Percentiles rank a stretch among this genome's conserved stretches.
Evolutionary conservation across 2,329 filamentous ascomycete genomes (phyloP).

Genomic region (Akanthomyces uredinophilus): DNA sequence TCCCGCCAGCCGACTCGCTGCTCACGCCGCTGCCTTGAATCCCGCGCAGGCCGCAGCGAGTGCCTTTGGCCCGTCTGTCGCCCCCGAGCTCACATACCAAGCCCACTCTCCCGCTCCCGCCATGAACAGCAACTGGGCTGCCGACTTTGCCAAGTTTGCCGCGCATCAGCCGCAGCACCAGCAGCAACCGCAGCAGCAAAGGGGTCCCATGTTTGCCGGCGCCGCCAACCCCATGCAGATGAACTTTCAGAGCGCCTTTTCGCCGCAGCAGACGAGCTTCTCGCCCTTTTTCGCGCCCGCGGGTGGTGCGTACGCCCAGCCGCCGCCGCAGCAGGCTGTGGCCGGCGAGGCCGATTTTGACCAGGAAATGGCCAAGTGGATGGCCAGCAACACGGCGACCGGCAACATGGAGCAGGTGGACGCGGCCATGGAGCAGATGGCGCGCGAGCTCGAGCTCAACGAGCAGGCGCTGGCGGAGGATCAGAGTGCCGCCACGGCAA

Average conservation of each 20-base stretch:
- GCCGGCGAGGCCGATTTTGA: slow-evolving; percentile 33
- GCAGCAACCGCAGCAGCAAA: slow-evolving; percentile 21
- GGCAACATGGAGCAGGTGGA: slow-evolving; percentile 35
- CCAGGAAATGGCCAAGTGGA: slow-evolving; percentile 37
- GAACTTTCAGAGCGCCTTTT: slow-evolving; percentile 27
- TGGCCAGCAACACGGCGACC: slow-evolving; percentile 29
- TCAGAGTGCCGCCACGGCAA: slow-evolving; percentile 10
- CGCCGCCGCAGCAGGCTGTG: slow-evolving; percentile 16
- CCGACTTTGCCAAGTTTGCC: slow-evolving; percentile 33
- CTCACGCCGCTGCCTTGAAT: slow-evolving; percentile 30
- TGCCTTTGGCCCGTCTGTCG: slow-evolving; percentile 17
- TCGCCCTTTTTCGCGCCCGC: slow-evolving; percentile 26
- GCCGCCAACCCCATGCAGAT: slow-evolving; percentile 23
- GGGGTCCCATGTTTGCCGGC: slow-evolving; percentile 21
- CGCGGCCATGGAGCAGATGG: slow-evolving; percentile 39
- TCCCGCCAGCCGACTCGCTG: slow-evolving; percentile 30
- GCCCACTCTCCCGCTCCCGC: slow-evolving; percentile 21
- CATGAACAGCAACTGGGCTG: slow-evolving; percentile 30
- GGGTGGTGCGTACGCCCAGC: slow-evolving; percentile 23
- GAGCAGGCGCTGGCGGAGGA: slow-evolving; percentile 25
- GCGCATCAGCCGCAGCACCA: slow-evolving; percentile 16
- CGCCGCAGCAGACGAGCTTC: slow-evolving; percentile 25
- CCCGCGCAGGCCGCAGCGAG: slow-evolving; percentile 20
- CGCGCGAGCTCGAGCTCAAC: slow-evolving; percentile 35
- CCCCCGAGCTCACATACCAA: slow-evolving; percentile 20